A percentile compares a stretch with the other conserved stretches of the same genome.
Conservation (phyloP, 306 rosid species). For the Parietaria judaica region DNA sequence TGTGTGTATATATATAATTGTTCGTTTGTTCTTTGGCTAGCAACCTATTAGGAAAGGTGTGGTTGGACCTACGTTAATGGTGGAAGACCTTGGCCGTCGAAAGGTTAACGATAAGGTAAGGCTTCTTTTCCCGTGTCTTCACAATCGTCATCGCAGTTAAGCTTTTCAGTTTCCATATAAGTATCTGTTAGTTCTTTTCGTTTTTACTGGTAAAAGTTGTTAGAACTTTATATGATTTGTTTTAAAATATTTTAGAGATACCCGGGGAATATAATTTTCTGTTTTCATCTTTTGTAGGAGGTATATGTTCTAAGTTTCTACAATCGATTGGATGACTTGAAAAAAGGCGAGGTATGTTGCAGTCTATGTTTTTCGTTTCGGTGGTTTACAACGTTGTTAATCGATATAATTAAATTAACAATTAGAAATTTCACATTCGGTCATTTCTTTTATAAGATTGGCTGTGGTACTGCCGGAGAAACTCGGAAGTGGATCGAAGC, state of each 20-base stretch:
- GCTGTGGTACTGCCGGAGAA: slow-evolving; percentile 66
- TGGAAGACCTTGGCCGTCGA: slow-evolving; percentile 62
- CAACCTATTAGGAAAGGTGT: slow-evolving; percentile 84
- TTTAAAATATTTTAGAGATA: slow-evolving; percentile 11
- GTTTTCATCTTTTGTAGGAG: slow-evolving; percentile 39
- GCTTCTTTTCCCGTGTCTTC: slow-evolving; percentile 9
- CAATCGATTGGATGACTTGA: slow-evolving; percentile 67
- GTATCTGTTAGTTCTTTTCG: background rate
- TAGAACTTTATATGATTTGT: slow-evolving; percentile 2
- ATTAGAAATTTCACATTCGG: slow-evolving; percentile 8
- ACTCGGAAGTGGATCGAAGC: slow-evolving; percentile 84
- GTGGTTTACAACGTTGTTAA: too few species aligned
- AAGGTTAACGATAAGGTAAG: slow-evolving; percentile 58
- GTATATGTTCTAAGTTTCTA: slow-evolving; percentile 62
- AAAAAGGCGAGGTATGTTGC: slow-evolving; percentile 85
- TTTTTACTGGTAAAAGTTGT: too few species aligned
- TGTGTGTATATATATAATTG: background rate
- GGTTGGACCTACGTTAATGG: slow-evolving; percentile 76
- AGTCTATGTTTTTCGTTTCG: background rate
- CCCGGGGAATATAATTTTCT: slow-evolving; percentile 11
- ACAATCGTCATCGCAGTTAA: background rate
- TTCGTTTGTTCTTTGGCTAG: slow-evolving; percentile 29
- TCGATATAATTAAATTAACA: too few species aligned
- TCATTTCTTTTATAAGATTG: slow-evolving; percentile 52
- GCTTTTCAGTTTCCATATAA: background rate